Conservation (phyloP, 805 yeast species). For the Wickerhamomyces strasburgensis region DNA sequence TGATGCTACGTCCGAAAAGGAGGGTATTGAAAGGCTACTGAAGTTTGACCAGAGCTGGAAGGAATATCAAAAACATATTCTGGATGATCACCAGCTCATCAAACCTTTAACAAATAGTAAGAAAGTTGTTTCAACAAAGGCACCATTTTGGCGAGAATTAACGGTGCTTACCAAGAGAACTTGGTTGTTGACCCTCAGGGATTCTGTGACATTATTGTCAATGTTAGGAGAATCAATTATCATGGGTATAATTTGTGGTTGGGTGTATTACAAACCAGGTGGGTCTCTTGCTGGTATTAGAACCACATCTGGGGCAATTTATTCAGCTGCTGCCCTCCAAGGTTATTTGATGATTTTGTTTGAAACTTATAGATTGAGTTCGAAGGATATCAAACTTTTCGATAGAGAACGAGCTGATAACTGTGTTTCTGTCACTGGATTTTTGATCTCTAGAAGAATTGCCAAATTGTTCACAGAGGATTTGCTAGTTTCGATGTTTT, state of each 20-base stretch:
- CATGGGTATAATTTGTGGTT: conserved; percentile 46
- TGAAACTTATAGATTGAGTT: conserved; percentile 55
- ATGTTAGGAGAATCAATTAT: conserved; percentile 15
- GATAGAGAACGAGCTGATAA: conserved; percentile 72
- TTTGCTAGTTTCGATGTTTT: conserved; percentile 53
- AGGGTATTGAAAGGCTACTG: conserved; percentile 28
- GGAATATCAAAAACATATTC: conserved; percentile 2
- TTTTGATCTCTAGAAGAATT: conserved; percentile 60
- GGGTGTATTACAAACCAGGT: conserved; percentile 70
- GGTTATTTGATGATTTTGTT: conserved; percentile 52
- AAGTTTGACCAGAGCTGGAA: conserved; percentile 29
- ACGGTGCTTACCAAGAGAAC: conserved; percentile 37
- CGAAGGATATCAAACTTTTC: conserved; percentile 50
- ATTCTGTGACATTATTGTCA: conserved; percentile 35
- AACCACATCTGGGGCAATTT: conserved; percentile 47
- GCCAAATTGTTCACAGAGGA: conserved; percentile 71
- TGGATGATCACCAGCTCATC: not conserved
- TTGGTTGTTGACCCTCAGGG: conserved; percentile 38
- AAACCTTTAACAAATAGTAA: not conserved
- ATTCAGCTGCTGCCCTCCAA: conserved; percentile 49
- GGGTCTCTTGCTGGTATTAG: conserved; percentile 57
- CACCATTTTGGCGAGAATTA: conserved; percentile 41
- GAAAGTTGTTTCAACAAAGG: conserved; percentile 20
- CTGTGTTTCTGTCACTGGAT: conserved; percentile 62
- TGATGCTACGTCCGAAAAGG: conserved; percentile 29